Evolutionary conservation across 805 yeast genomes (phyloP).

Genomic region (Wickerhamiella nectarea): DNA sequence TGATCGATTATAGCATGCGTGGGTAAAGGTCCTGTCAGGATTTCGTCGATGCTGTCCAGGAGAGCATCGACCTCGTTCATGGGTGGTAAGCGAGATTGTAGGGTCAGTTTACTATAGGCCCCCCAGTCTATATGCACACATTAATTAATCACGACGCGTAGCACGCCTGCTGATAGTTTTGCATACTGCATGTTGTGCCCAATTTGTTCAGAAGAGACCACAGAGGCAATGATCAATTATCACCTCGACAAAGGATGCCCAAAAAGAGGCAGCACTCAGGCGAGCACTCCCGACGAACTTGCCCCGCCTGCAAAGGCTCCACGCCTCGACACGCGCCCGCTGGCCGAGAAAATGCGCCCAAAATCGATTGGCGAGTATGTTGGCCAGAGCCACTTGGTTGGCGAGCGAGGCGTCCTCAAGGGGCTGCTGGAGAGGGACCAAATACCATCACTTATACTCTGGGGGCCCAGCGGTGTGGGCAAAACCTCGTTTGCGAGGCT

Average conservation of each 20-base stretch:
- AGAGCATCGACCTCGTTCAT: background rate
- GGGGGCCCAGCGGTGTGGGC: conserved; percentile 94
- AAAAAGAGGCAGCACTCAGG: background rate
- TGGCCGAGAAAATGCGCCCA: conserved; percentile 82
- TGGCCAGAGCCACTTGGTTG: conserved; percentile 75
- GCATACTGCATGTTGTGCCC: conserved; percentile 20
- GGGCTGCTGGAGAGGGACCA: conserved; percentile 41
- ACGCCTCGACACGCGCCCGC: conserved; percentile 29
- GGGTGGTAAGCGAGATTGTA: background rate
- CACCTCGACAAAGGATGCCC: conserved; percentile 28
- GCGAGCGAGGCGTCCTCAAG: conserved; percentile 45
- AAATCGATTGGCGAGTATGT: conserved; percentile 49
- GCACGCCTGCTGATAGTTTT: background rate
- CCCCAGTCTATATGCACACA: too few relatives aligned
- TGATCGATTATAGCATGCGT: background rate
- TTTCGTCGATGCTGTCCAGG: background rate
- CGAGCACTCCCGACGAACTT: background rate
- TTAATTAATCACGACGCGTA: too few relatives aligned
- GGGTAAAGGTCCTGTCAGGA: background rate
- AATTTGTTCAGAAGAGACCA: conserved; percentile 22
- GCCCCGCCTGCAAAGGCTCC: background rate
- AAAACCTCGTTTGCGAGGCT: conserved; percentile 80
- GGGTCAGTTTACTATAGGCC: too few relatives aligned
- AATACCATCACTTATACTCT: conserved; percentile 68
- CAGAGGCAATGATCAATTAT: conserved; percentile 22